Conservation (phyloP, 345 rosid genomes). For the Rhizophora apiculata region DNA sequence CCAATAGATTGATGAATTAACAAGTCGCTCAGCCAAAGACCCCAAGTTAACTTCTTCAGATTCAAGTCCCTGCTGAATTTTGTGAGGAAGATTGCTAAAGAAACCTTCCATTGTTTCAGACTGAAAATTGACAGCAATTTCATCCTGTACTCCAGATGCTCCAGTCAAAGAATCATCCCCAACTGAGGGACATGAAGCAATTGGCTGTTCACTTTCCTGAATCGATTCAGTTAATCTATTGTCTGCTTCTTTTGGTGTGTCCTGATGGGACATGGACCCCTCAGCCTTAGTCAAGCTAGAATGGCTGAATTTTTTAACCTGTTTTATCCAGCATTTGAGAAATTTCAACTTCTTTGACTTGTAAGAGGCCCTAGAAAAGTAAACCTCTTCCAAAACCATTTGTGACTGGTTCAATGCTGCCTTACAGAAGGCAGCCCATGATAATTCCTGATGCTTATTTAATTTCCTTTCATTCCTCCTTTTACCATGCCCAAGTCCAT, state of each 20-base stretch:
- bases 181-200: constrained; percentile 47
- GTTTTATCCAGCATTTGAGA: constrained; percentile 92
- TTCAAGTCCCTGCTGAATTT: constrained; percentile 69
- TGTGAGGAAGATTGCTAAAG: constrained; percentile 50
- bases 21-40: constrained; percentile 77
- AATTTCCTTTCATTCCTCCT: constrained; percentile 34
- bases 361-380: constrained; percentile 42
- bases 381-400: constrained; percentile 58
- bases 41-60: constrained; percentile 70
- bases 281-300: constrained; percentile 28
- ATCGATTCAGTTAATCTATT: constrained; percentile 32
- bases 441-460: constrained; percentile 39
- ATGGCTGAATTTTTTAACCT: constrained; percentile 46
- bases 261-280: constrained; percentile 24
- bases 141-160: constrained; percentile 53
- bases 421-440: constrained; percentile 58
- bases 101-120: constrained; percentile 57
- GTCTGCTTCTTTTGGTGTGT: constrained; percentile 35
- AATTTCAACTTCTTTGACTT: constrained; percentile 75
- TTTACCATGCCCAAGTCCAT: constrained; percentile 22
- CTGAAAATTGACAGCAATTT: constrained; percentile 33
- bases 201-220: constrained; percentile 49
- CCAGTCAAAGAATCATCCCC: constrained; percentile 61
- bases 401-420: constrained; percentile 45
- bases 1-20: constrained; percentile 56